Evolutionary conservation across 177 flowering plant species (phyloP), one percentile per base, ranked within the genome.

Genomic region (Vitis hybrid): DNA sequence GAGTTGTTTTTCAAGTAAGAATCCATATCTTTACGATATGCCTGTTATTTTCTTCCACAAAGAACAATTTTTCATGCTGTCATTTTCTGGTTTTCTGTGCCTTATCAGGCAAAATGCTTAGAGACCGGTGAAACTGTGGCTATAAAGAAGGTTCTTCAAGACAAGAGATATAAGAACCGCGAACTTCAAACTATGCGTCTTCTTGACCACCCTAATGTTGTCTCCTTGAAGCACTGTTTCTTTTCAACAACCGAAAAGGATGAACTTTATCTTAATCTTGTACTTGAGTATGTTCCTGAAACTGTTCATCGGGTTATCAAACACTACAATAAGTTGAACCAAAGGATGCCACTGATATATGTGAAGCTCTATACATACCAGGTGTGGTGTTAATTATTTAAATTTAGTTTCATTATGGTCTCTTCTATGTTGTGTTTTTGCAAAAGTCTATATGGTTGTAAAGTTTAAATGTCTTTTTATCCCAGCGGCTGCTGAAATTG

Each of bases 141-240:
- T 14, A 88, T 88, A 61, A 88, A 88, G 72, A 88, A 88, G 81
- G 92, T 88, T 69, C 92, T 88, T 69, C 92, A 88, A 69, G 92
- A 88, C 69, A 87, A 83, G 80, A 79, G 92, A 71, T 88, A 88
- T 68, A 89, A 89, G 78, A 89, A 89, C 73, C 83, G 93, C 26
- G 93, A 89, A 68, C 71, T 89, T 76, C 93, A 89, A 70, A 87
- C 89, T 10, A 89, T 89, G 93, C 90, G 90, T 19, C 86, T 89
- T 61, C 85, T 89, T 64, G 90, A 89, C 75, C 93, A 89, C 72
- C 93, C 90, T 48, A 89, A 89, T 75, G 85, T 87, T 48, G 89
- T 89, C n/a, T 73, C 88, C 3, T 72, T 89, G 78, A 89, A 89
- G 76, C 93, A 89, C 69, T 89, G 90, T 79, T 89, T 89, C 80